These are phyloP conservation scores for Xerocomellus dryophilus DNA, from an alignment of 768 basidiomycete species.

Conservation along the genomic window DNA sequence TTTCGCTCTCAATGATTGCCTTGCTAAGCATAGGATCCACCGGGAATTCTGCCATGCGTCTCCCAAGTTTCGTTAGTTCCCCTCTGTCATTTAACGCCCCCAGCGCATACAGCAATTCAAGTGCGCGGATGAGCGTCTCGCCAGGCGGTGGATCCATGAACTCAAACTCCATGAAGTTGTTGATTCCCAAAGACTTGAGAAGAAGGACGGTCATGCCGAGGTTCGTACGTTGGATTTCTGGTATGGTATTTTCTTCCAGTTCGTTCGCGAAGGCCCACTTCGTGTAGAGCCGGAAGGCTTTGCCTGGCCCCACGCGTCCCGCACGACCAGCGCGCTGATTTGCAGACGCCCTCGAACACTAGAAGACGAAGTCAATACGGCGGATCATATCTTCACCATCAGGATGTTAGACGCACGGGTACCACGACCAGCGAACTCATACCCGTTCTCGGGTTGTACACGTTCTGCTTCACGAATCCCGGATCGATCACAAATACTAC, in stretches of 20 bases:
- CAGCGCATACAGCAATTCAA: conserved; percentile 91
- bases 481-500: conserved; percentile 99
- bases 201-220: conserved; percentile 92
- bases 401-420: conserved; percentile 58
- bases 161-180: conserved; percentile 96
- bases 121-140: conserved; percentile 92
- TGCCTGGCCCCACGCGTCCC: conserved; percentile 96
- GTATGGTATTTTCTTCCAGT: conserved; percentile 93
- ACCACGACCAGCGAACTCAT: conserved; percentile 98
- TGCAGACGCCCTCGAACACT: conserved; percentile 97
- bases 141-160: conserved; percentile 98
- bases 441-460: conserved; percentile 96
- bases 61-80: conserved; percentile 94
- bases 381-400: background rate
- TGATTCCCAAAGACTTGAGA: conserved; percentile 96
- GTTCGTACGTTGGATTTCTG: conserved; percentile 99
- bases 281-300: conserved; percentile 97
- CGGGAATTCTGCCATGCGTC: conserved; percentile 98
- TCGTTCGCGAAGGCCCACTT: conserved; percentile 98
- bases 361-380: background rate
- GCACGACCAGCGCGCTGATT: conserved; percentile 97
- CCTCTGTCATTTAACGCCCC: conserved; percentile 96
- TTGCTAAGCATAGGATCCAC: conserved; percentile 98
- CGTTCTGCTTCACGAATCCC: conserved; percentile 98
- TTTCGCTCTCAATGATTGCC: conserved; percentile 92